phyloP scores from a whole-genome alignment of 2,329 filamentous ascomycete species.

The Grosmannia huntii region DNA sequence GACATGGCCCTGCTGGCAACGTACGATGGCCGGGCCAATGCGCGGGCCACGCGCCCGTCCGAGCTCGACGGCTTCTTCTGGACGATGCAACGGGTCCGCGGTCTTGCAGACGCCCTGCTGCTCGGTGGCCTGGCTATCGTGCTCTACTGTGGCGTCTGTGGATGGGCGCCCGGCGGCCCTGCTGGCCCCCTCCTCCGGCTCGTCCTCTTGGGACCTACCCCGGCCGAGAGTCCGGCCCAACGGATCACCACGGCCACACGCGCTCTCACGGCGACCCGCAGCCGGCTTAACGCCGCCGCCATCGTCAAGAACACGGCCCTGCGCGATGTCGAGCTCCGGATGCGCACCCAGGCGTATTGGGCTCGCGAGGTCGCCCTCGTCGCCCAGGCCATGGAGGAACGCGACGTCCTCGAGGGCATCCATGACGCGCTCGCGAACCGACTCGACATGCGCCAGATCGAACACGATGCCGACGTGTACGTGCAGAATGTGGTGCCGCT shows the following conservation, averaged over 20 bases:
- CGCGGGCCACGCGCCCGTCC: constrained; percentile 43
- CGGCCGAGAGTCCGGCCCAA: constrained; percentile 47
- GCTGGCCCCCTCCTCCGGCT: background rate
- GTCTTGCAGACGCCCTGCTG: constrained; percentile 48
- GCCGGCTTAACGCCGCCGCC: constrained; percentile 58
- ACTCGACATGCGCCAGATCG: constrained; percentile 49
- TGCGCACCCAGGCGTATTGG: constrained; percentile 64
- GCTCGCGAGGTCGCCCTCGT: constrained; percentile 59
- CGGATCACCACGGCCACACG: constrained; percentile 49
- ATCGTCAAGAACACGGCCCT: constrained; percentile 71
- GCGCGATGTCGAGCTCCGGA: constrained; percentile 59
- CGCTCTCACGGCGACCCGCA: constrained; percentile 44
- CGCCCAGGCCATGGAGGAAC: constrained; percentile 65
- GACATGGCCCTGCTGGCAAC: constrained; percentile 55
- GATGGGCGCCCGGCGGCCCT: constrained; percentile 1
- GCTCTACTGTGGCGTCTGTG: constrained; percentile 54
- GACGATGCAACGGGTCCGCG: constrained; percentile 50
- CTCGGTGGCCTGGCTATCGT: constrained; percentile 51
- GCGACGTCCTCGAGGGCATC: constrained; percentile 59
- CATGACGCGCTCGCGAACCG: constrained; percentile 52
- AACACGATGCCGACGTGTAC: constrained; percentile 51
- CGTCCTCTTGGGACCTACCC: constrained; percentile 39
- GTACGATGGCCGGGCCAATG: constrained; percentile 55
- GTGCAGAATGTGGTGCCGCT: constrained; percentile 30
- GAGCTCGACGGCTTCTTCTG: constrained; percentile 64